These are phyloP conservation scores for Naganishia vishniacii DNA, from an alignment of 768 basidiomycete species.

Conservation along the genomic window DNA sequence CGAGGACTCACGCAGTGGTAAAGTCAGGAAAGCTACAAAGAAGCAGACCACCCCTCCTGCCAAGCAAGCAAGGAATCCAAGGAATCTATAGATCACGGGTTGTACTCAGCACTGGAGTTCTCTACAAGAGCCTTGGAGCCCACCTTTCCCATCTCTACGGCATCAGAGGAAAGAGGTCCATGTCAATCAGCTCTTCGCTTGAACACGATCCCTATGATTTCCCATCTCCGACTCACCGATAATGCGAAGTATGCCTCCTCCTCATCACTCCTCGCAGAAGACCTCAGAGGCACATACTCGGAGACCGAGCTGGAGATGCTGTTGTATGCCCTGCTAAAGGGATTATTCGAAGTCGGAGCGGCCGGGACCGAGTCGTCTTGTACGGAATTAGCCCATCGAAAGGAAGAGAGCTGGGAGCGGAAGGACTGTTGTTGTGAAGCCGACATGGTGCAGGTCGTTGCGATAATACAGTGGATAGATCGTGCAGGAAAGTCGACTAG, in stretches of 20 bases:
- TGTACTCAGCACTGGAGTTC: not conserved
- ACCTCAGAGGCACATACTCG: slow-evolving; percentile 78
- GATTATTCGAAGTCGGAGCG: slow-evolving; percentile 52
- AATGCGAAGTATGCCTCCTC: slow-evolving; percentile 83
- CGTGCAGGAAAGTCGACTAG: not conserved
- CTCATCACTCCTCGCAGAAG: slow-evolving; percentile 75
- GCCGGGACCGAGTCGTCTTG: slow-evolving; percentile 42
- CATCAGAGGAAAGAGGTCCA: not conserved
- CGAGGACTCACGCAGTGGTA: slow-evolving; percentile 25
- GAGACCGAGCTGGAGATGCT: slow-evolving; percentile 60
- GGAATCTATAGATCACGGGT: slow-evolving; percentile 54
- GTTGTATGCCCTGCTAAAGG: slow-evolving; percentile 77
- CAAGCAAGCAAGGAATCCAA: slow-evolving; percentile 85
- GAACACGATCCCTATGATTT: too few relatives aligned
- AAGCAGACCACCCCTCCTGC: slow-evolving; percentile 90
- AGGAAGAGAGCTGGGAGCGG: slow-evolving; percentile 45
- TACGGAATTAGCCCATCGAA: slow-evolving; percentile 48
- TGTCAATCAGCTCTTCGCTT: not conserved
- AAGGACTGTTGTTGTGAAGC: slow-evolving; percentile 36
- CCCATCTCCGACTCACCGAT: slow-evolving; percentile 44
- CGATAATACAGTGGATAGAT: not conserved
- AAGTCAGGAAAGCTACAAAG: slow-evolving; percentile 65
- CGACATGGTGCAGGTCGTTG: slow-evolving; percentile 37
- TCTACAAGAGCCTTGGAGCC: not conserved
- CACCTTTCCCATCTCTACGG: slow-evolving; percentile 28